Percentiles rank a stretch among this genome's conserved stretches.
Conservation (phyloP, 176 grass and related monocot species). For the Carex parvula region DNA sequence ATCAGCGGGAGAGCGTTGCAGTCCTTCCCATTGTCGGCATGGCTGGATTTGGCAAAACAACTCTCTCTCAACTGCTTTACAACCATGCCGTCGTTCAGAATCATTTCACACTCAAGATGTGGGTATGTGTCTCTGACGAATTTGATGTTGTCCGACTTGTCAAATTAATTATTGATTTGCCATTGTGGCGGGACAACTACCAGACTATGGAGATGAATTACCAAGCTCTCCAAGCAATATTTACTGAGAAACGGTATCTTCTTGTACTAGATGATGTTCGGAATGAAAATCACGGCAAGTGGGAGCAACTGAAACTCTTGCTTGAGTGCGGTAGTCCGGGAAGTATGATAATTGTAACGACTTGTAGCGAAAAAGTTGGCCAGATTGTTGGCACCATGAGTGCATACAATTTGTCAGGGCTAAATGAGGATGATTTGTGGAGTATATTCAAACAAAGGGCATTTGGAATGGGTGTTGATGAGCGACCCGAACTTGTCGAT, state of each 20-base stretch:
- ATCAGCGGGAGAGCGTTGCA: background rate
- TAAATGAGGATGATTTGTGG: constrained; percentile 16
- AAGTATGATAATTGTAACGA: constrained; percentile 23
- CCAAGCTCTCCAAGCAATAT: background rate
- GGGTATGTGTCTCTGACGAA: background rate
- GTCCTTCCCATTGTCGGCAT: background rate
- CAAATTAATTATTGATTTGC: background rate
- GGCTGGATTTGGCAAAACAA: background rate
- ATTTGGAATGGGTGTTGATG: background rate
- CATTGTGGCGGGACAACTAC: background rate
- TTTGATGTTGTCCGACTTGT: background rate
- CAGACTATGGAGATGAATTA: background rate
- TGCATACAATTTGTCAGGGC: background rate
- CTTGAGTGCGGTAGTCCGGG: background rate
- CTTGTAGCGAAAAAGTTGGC: background rate
- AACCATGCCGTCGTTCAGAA: background rate
- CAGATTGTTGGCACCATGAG: background rate
- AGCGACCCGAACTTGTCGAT: background rate
- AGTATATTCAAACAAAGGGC: background rate
- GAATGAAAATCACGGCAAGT: background rate
- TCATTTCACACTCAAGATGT: background rate
- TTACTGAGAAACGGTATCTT: constrained; percentile 8
- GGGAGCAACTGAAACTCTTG: background rate
- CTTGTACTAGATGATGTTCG: constrained; percentile 31
- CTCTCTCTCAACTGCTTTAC: background rate